Conservation (phyloP, 495 filamentous ascomycete species). For the Lasiosphaeria hispida region DNA sequence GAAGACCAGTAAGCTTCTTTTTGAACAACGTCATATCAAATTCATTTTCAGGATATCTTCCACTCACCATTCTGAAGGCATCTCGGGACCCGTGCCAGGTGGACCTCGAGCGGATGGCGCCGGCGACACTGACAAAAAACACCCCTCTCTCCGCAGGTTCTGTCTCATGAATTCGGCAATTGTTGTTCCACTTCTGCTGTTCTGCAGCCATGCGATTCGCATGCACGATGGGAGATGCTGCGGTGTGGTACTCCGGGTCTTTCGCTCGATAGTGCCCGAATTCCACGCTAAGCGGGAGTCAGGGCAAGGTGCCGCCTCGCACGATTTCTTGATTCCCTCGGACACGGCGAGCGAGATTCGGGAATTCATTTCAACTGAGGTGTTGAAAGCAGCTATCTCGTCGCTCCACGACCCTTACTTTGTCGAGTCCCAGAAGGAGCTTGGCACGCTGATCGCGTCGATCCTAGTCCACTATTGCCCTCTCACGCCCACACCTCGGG, state of each 20-base stretch:
- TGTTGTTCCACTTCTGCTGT: constrained; percentile 83
- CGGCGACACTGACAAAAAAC: constrained; percentile 10
- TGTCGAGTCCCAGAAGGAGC: constrained; percentile 91
- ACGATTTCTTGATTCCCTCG: constrained; percentile 47
- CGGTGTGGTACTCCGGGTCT: constrained; percentile 76
- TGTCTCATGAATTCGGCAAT: constrained; percentile 75
- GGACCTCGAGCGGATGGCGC: background rate
- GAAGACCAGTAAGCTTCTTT: constrained; percentile 45
- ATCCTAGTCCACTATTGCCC: constrained; percentile 74
- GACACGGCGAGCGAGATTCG: constrained; percentile 64
- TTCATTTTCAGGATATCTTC: no score
- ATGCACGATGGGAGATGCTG: constrained; percentile 91
- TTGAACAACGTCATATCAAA: no score
- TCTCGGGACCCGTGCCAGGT: background rate
- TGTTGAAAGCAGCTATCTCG: constrained; percentile 77
- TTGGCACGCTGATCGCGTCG: constrained; percentile 81
- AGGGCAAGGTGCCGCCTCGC: constrained; percentile 12
- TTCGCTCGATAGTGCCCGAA: constrained; percentile 78
- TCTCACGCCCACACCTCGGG: constrained; percentile 56
- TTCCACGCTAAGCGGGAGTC: constrained; percentile 46
- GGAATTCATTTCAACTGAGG: constrained; percentile 85
- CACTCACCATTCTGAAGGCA: no score
- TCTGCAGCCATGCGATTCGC: constrained; percentile 84
- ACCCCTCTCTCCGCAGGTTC: constrained; percentile 67
- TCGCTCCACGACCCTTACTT: constrained; percentile 94